Conservation (phyloP, 2,329 filamentous ascomycete genomes). For the Helotiales sp. region DNA sequence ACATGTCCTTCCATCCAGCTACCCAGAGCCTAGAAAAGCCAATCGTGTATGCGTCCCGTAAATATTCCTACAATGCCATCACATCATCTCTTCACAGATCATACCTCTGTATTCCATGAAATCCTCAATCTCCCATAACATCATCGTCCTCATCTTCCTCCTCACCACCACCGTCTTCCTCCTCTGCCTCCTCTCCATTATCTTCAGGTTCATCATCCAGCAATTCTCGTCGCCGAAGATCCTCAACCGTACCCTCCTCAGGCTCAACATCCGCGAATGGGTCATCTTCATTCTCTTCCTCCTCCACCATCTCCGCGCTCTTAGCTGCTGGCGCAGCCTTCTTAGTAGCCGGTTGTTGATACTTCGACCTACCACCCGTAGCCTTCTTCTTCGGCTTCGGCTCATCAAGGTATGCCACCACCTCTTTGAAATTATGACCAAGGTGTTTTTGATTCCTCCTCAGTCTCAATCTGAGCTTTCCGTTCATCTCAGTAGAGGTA, state of each 20-base stretch:
- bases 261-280: slow-evolving; percentile 51
- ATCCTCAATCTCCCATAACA: slow-evolving; percentile 42
- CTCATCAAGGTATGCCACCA: slow-evolving; percentile 78
- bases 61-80: not conserved
- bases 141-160: slow-evolving; percentile 39
- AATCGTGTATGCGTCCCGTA: not conserved
- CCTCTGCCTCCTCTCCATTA: slow-evolving; percentile 40
- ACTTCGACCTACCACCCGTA: slow-evolving; percentile 39
- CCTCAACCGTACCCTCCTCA: slow-evolving; percentile 60
- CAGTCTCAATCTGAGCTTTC: slow-evolving; percentile 69
- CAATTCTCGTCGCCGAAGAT: slow-evolving; percentile 55
- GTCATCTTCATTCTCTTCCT: slow-evolving; percentile 34
- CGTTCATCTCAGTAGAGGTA: slow-evolving; percentile 55
- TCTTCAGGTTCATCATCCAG: slow-evolving; percentile 48
- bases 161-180: slow-evolving; percentile 31
- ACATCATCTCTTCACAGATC: no score
- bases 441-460: slow-evolving; percentile 78
- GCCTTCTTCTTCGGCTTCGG: slow-evolving; percentile 51
- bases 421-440: slow-evolving; percentile 82
- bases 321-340: slow-evolving; percentile 42
- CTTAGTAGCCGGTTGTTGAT: slow-evolving; percentile 41
- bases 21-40: not conserved
- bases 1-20: not conserved
- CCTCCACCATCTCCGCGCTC: slow-evolving; percentile 31
- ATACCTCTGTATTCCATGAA: not conserved